These are phyloP conservation scores for Solanum bulbocastanum DNA, from an alignment of 257 asterid species.

Conservation along the genomic window DNA sequence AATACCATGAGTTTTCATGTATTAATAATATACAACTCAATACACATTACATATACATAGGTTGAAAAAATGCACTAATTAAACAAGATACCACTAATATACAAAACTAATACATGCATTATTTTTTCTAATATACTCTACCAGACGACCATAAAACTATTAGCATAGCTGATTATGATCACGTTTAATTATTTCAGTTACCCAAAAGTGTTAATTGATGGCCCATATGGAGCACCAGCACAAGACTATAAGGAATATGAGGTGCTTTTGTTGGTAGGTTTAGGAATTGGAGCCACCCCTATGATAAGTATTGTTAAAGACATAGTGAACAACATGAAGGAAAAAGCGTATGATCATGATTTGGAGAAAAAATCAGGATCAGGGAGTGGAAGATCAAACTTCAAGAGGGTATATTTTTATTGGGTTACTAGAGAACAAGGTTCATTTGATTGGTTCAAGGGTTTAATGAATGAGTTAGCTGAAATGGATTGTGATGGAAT, in stretches of 20 bases:
- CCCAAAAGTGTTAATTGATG: slow-evolving; percentile 66
- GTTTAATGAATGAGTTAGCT: slow-evolving; percentile 70
- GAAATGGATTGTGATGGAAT: slow-evolving; percentile 57
- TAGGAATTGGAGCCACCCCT: slow-evolving; percentile 89
- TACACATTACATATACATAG: too few relatives aligned
- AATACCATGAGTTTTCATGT: background rate
- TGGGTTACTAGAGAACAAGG: slow-evolving; percentile 96
- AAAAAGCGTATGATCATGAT: slow-evolving; percentile 14
- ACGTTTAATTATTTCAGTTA: slow-evolving; percentile 18
- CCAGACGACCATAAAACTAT: background rate
- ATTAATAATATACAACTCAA: background rate
- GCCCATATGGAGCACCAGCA: slow-evolving; percentile 96
- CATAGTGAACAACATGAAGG: slow-evolving; percentile 72
- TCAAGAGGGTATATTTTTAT: slow-evolving; percentile 64
- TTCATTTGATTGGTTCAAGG: slow-evolving; percentile 82
- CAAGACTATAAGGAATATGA: slow-evolving; percentile 92
- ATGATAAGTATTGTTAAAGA: slow-evolving; percentile 86
- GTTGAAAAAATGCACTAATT: background rate
- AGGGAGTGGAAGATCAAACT: slow-evolving; percentile 21
- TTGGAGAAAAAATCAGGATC: slow-evolving; percentile 13
- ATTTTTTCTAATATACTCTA: background rate
- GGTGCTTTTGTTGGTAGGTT: slow-evolving; percentile 62
- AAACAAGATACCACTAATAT: too few relatives aligned
- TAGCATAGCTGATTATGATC: background rate
- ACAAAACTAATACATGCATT: too few relatives aligned